These are phyloP conservation scores for Suillus lakei DNA, from an alignment of 768 basidiomycete genomes.

Conservation along the genomic window DNA sequence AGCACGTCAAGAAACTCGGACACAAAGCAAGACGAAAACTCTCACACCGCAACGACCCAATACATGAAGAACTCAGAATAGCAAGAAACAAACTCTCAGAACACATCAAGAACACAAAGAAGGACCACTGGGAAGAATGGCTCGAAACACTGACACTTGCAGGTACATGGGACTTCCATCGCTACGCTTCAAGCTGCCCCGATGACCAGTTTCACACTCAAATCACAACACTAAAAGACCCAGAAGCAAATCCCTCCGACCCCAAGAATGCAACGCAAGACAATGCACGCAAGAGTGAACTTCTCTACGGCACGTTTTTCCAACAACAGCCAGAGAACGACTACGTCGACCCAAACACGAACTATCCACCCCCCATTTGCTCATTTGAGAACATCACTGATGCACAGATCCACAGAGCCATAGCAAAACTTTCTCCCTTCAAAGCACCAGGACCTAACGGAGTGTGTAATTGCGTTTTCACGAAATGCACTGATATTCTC, in stretches of 20 bases:
- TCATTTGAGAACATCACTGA: slow-evolving; percentile 19
- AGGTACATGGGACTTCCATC: slow-evolving; percentile 25
- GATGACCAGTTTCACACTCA: slow-evolving; percentile 15
- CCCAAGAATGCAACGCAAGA: no score
- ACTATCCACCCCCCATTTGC: no score
- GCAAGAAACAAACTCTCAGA: background rate
- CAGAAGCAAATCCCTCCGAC: slow-evolving; percentile 1
- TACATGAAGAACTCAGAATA: no score
- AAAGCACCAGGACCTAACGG: slow-evolving; percentile 38
- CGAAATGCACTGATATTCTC: slow-evolving; percentile 25
- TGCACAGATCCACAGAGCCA: slow-evolving; percentile 29
- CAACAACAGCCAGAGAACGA: slow-evolving; percentile 12
- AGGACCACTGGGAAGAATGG: slow-evolving; percentile 26
- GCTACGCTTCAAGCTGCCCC: slow-evolving; percentile 3
- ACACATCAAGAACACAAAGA: slow-evolving; percentile 23
- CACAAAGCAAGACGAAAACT: background rate
- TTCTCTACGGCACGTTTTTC: slow-evolving; percentile 26
- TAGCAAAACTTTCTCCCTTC: slow-evolving; percentile 35
- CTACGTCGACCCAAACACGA: background rate
- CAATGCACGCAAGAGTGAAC: slow-evolving; percentile 22
- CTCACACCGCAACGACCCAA: no score
- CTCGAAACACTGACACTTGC: slow-evolving; percentile 19
- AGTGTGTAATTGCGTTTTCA: slow-evolving; percentile 39
- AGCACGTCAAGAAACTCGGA: no score
- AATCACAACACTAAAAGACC: slow-evolving; percentile 18